phyloP scores from a whole-genome alignment of 192 early-diverging fungal species.

The Blastocladiella britannica region DNA sequence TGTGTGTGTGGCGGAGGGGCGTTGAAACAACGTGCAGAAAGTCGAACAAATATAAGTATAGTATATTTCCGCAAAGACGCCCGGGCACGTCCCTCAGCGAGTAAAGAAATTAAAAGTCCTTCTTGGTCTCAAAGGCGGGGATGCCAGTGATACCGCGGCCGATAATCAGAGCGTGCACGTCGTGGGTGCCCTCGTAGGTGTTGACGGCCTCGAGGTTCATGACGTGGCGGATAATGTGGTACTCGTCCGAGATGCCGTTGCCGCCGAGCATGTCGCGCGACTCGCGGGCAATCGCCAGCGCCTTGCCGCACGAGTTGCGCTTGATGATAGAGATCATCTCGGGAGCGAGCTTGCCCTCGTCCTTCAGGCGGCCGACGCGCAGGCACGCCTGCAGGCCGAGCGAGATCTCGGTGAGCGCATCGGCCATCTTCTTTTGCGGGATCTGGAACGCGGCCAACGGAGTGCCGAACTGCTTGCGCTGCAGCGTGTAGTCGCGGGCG shows the following conservation, averaged over 20 bases:
- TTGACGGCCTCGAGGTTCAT: constrained; percentile 82
- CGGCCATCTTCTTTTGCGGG: constrained; percentile 90
- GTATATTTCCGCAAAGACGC: no score
- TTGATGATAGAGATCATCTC: constrained; percentile 96
- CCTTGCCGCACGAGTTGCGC: constrained; percentile 87
- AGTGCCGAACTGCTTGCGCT: constrained; percentile 79
- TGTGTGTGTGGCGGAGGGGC: no score
- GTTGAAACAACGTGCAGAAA: no score
- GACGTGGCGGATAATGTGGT: constrained; percentile 85
- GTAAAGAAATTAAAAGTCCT: no score
- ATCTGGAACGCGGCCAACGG: constrained; percentile 85
- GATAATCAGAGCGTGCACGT: constrained; percentile 82
- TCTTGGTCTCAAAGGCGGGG: constrained; percentile 29
- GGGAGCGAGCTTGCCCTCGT: constrained; percentile 56
- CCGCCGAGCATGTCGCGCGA: constrained; percentile 86
- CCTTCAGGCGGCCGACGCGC: constrained; percentile 84
- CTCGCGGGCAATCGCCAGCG: constrained; percentile 73
- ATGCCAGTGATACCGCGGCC: constrained; percentile 89
- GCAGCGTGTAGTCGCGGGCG: constrained; percentile 74
- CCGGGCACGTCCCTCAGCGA: no score
- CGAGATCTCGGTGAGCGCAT: constrained; percentile 80
- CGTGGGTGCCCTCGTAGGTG: constrained; percentile 94
- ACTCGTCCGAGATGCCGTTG: constrained; percentile 89
- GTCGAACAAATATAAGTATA: no score
- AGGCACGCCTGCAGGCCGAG: constrained; percentile 69